These are phyloP conservation scores for Coniosporium apollinis DNA, from an alignment of 495 filamentous ascomycete genomes.

Conservation along the genomic window DNA sequence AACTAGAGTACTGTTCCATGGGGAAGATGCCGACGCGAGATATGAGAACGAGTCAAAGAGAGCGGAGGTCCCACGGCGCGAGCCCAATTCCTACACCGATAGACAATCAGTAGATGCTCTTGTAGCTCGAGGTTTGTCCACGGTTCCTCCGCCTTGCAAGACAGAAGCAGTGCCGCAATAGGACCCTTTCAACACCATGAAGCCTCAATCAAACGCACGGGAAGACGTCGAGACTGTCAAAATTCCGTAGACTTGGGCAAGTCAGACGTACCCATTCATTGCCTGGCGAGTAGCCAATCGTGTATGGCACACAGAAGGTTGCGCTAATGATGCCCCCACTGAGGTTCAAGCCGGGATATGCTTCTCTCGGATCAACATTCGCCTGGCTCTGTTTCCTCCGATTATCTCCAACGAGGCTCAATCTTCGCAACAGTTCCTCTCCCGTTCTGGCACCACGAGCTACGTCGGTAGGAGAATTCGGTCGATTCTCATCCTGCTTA, in stretches of 20 bases:
- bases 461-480: conserved; percentile 29
- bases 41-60: conserved; percentile 78
- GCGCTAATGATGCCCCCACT: conserved; percentile 76
- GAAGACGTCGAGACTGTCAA: not conserved
- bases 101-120: not conserved
- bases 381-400: conserved; percentile 32
- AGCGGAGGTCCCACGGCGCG: conserved; percentile 70
- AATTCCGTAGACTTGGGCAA: not conserved
- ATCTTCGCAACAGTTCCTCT: conserved; percentile 43
- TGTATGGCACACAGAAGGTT: conserved; percentile 71
- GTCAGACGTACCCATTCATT: conserved; percentile 50
- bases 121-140: too few relatives aligned
- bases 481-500: conserved; percentile 4
- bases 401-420: conserved; percentile 32
- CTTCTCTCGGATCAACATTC: conserved; percentile 41
- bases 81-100: conserved; percentile 42
- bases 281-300: conserved; percentile 46
- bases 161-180: conserved; percentile 1
- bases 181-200: too few relatives aligned
- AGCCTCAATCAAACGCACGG: not conserved
- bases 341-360: conserved; percentile 50
- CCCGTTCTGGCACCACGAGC: conserved; percentile 36
- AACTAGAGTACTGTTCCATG: conserved; percentile 76
- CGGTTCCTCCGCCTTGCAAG: too few relatives aligned
- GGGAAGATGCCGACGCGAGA: conserved; percentile 54